Conservation (phyloP, 2,329 filamentous ascomycete species). For the Clathrospora elynae region DNA sequence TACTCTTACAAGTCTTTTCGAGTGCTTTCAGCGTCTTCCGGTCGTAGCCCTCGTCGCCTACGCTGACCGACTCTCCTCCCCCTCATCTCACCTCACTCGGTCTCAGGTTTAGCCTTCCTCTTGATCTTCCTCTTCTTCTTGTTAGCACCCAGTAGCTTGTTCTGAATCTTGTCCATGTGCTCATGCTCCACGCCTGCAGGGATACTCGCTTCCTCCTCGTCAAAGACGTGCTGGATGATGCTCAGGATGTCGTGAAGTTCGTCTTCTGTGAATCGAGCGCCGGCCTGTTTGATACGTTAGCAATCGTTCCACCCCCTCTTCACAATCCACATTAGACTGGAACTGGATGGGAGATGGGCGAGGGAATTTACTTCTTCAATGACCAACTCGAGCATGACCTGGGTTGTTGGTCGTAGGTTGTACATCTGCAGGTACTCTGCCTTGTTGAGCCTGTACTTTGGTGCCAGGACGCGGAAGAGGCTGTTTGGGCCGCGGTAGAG, state of each 20-base stretch:
- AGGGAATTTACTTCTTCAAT: conserved; percentile 42
- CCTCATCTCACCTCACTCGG: background rate
- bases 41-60: too few species aligned
- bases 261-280: conserved; percentile 37
- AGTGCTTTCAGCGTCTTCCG: too few species aligned
- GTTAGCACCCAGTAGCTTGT: conserved; percentile 37
- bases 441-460: conserved; percentile 43
- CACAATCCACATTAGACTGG: background rate
- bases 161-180: conserved; percentile 35
- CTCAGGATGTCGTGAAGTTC: conserved; percentile 38
- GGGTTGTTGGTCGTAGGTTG: conserved; percentile 40
- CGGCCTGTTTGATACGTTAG: conserved; percentile 22
- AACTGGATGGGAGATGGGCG: background rate
- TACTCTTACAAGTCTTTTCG: background rate
- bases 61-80: too few species aligned
- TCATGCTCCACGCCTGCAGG: conserved; percentile 34
- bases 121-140: conserved; percentile 32
- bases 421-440: conserved; percentile 48
- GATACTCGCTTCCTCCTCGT: conserved; percentile 39
- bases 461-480: conserved; percentile 37
- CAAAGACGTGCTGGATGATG: conserved; percentile 35
- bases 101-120: conserved; percentile 6
- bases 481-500: conserved; percentile 42
- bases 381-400: conserved; percentile 42
- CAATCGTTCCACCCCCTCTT: background rate